Conservation (phyloP, 1,284 basidiomycete species). For the Puccinia horiana region DNA sequence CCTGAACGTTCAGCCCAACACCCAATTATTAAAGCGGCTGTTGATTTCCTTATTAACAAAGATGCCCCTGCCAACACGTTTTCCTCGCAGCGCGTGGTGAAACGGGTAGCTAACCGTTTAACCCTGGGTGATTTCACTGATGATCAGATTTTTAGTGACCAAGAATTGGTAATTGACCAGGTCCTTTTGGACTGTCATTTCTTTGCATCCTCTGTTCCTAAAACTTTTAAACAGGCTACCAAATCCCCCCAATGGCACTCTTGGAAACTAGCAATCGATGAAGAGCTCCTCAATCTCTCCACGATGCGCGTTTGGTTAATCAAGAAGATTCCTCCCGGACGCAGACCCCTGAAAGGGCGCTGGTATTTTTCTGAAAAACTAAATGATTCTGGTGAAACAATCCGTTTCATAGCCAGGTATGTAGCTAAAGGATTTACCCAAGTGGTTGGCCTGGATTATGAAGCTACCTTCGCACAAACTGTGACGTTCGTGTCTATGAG, state of each 20-base stretch:
- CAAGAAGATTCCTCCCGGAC: background rate
- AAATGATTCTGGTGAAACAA: background rate
- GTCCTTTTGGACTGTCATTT: background rate
- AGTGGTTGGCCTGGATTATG: no score
- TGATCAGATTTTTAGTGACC: background rate
- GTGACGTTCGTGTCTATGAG: constrained; percentile 5
- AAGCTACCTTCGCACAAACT: constrained; percentile 6
- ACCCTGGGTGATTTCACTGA: background rate
- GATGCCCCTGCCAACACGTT: background rate
- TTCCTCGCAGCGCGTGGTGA: no score
- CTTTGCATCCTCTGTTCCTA: background rate
- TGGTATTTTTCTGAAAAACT: constrained; percentile 1
- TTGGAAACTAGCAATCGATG: background rate
- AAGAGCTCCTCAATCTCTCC: background rate
- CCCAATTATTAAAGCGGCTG: no score
- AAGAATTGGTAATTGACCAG: background rate
- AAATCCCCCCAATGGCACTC: background rate
- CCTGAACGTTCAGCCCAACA: no score
- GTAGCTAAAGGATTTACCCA: no score
- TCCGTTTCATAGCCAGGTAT: no score
- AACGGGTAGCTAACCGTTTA: no score
- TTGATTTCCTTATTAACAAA: background rate
- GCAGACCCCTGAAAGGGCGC: background rate
- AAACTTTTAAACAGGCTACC: background rate
- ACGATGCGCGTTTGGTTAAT: constrained; percentile 1